Evolutionary conservation across 331 rosid species (phyloP).

Genomic region (Prunus yedoensis): DNA sequence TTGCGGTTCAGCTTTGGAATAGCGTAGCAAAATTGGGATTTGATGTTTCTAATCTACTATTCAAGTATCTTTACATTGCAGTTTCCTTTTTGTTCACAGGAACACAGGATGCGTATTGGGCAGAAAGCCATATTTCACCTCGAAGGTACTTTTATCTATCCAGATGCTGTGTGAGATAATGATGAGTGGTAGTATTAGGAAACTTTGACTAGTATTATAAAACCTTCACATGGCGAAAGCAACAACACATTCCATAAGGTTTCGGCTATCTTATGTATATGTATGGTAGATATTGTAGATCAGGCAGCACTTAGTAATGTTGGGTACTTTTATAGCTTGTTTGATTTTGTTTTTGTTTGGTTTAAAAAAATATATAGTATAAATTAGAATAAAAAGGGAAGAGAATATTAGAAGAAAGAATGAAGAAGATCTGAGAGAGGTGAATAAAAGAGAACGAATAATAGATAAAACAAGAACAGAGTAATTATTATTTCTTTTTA

Average conservation of each 20-base stretch:
- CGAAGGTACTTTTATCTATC: slow-evolving; percentile 57
- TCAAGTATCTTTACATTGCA: not conserved
- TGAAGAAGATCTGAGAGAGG: not conserved
- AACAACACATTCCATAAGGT: not conserved
- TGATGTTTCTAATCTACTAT: not conserved
- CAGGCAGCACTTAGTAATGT: not conserved
- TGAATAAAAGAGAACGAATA: not conserved
- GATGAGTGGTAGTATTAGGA: not conserved
- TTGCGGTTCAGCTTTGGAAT: not conserved
- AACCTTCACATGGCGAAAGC: not conserved
- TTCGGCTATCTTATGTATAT: not conserved
- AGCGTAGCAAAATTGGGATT: not conserved
- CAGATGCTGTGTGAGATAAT: not conserved
- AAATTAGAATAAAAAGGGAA: too few relatives aligned
- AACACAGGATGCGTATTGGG: slow-evolving; percentile 94
- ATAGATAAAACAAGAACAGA: too few relatives aligned
- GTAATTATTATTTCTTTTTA: too few relatives aligned
- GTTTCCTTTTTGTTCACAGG: slow-evolving; percentile 42
- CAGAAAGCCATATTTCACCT: slow-evolving; percentile 94
- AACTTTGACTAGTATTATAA: not conserved
- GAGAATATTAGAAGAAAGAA: not conserved
- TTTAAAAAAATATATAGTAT: not conserved
- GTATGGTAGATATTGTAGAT: not conserved
- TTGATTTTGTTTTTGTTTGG: not conserved
- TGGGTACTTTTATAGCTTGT: too few relatives aligned